Conservation (phyloP, 768 basidiomycete species). For the Termitomyces sp. region DNA sequence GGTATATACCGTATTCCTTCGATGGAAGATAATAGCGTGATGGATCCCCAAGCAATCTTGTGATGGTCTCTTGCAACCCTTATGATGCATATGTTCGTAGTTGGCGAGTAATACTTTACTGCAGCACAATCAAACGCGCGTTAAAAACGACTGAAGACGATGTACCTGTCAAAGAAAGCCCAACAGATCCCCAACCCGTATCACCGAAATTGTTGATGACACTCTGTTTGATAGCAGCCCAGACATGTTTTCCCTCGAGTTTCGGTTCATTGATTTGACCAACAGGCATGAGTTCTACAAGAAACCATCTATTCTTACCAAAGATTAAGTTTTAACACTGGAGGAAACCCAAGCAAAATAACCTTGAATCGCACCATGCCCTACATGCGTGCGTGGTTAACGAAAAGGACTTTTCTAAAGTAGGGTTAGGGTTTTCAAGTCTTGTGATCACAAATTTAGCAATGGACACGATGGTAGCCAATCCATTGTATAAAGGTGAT, state of each 20-base stretch:
- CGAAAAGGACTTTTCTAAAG: not conserved
- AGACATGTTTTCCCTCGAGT: conserved; percentile 63
- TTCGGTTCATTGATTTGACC: conserved; percentile 20
- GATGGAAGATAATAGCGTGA: conserved; percentile 64
- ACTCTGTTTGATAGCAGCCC: conserved; percentile 63
- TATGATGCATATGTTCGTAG: conserved; percentile 79
- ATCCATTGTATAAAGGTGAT: not conserved
- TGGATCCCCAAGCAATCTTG: conserved; percentile 71
- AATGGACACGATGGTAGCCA: too few species aligned
- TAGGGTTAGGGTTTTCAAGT: not conserved
- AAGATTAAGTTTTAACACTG: not conserved
- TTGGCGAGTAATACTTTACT: conserved; percentile 90
- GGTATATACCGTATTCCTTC: conserved; percentile 61
- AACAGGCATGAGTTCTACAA: conserved; percentile 74
- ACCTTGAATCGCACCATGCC: conserved; percentile 21
- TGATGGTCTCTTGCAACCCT: conserved; percentile 82
- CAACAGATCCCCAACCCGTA: conserved; percentile 81
- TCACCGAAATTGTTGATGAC: conserved; percentile 76
- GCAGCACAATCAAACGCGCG: conserved; percentile 5
- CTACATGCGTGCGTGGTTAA: not conserved
- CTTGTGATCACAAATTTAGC: too few species aligned
- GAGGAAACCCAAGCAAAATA: not conserved
- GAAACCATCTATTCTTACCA: conserved; percentile 78
- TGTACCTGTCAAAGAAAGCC: conserved; percentile 61
- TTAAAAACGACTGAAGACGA: not conserved